phyloP scores from a whole-genome alignment of 495 filamentous ascomycete genomes.

The Neurospora africana region DNA sequence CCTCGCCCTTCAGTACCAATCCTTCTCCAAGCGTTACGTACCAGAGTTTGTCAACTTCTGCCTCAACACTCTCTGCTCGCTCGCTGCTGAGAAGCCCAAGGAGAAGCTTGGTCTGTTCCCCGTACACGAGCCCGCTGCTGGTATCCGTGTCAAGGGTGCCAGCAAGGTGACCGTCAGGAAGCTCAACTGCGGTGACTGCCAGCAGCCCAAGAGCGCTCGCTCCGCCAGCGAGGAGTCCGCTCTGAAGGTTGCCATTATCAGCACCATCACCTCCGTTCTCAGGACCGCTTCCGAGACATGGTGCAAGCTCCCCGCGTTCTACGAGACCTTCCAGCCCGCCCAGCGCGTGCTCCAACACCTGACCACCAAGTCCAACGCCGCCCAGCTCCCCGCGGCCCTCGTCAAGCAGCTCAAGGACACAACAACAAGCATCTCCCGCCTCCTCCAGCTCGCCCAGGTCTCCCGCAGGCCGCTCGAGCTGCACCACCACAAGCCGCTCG shows the following conservation, averaged over 20 bases:
- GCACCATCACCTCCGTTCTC: conserved; percentile 47
- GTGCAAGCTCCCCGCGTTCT: conserved; percentile 56
- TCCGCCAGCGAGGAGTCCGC: conserved; percentile 13
- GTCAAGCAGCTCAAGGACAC: conserved; percentile 27
- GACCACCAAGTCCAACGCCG: conserved; percentile 34
- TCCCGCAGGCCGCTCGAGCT: conserved; percentile 69
- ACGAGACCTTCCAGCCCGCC: conserved; percentile 58
- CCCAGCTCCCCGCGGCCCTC: conserved; percentile 36
- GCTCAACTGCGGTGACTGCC: conserved; percentile 45
- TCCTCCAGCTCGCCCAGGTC: conserved; percentile 46
- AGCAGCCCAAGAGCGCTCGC: conserved; percentile 12
- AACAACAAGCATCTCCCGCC: conserved; percentile 33
- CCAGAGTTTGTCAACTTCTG: conserved; percentile 79
- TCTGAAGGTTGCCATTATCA: conserved; percentile 49
- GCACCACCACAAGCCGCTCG: conserved; percentile 78
- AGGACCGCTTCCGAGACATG: conserved; percentile 52
- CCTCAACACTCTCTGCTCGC: conserved; percentile 60
- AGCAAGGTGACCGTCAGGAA: conserved; percentile 26
- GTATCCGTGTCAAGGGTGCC: conserved; percentile 40
- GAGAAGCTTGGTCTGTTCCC: conserved; percentile 47
- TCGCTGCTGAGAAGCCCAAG: conserved; percentile 44
- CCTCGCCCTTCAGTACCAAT: conserved; percentile 70
- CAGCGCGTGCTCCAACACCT: conserved; percentile 46
- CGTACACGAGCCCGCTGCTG: conserved; percentile 43
- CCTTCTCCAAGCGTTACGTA: conserved; percentile 69